Conservation (phyloP, 2,329 filamentous ascomycete species). For the Elsinoe arachidis region DNA sequence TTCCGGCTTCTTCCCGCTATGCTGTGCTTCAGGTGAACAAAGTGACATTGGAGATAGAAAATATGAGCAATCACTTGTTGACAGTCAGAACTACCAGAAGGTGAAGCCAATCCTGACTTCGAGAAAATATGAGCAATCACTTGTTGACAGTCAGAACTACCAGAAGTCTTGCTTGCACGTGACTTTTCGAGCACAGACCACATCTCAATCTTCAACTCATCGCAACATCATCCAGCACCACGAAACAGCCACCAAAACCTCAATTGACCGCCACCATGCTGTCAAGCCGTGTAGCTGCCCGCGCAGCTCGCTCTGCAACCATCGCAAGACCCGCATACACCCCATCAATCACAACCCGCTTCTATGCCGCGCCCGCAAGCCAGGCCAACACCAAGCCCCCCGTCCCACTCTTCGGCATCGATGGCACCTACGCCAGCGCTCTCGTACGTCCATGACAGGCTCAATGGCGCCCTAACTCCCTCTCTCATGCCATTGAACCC, state of each 20-base stretch:
- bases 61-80: too few relatives aligned
- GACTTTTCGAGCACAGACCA: conserved; percentile 9
- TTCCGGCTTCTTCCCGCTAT: too few relatives aligned
- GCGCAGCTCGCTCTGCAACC: conserved; percentile 47
- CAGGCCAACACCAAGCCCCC: conserved; percentile 68
- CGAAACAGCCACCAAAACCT: conserved; percentile 12
- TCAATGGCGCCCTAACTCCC: background rate
- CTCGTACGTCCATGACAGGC: conserved; percentile 60
- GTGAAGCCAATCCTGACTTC: too few relatives aligned
- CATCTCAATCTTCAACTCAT: conserved; percentile 12
- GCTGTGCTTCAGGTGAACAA: too few relatives aligned
- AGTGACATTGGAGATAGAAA: too few relatives aligned
- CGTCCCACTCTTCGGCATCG: conserved; percentile 84
- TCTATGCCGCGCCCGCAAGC: conserved; percentile 60
- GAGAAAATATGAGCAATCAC: too few relatives aligned
- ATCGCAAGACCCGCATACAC: conserved; percentile 41
- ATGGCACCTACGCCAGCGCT: conserved; percentile 97
- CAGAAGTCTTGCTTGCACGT: conserved; percentile 3
- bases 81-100: too few relatives aligned
- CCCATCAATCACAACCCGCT: conserved; percentile 56
- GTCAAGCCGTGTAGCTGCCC: conserved; percentile 48
- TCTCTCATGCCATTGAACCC: background rate
- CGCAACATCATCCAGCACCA: conserved; percentile 3
- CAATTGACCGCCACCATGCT: conserved; percentile 39
- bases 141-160: too few relatives aligned